Evolutionary conservation across 2,329 filamentous ascomycete species (phyloP), one percentile per base, ranked within the genome.

Genomic region (Aspergillus persii): DNA sequence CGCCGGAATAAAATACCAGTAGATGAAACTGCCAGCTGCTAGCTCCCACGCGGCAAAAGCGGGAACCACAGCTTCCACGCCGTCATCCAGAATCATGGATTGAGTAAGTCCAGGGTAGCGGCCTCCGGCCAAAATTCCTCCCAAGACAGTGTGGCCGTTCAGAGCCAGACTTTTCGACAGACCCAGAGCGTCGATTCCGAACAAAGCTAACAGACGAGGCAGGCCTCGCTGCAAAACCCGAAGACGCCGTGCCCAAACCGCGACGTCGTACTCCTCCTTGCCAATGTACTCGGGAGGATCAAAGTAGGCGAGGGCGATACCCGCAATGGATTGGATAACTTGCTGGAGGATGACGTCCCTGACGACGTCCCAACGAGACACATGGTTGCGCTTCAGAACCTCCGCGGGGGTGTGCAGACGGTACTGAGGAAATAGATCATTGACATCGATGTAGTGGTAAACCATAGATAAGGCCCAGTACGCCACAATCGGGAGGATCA

Each of bases 401-500:
- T 98, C 94, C 54, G 92, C 92, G 12, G 95, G 95, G 0, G 95
- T 98, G 78, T 99, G 95, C 47, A 99, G 83, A 63, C 95, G 89
- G 78, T 98, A 97, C 69, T 96, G 86, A 18, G 93, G 89, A 74
- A 94, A 96, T 41, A 94, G 80, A 75, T 97, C 91, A 77, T 88
- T 88, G 59, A 87, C 81, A 77, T 99, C 95, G 70, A 98, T 87
- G 67, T 88, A 72, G 80, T 98, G 94, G 80, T 96, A 99, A 73
- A 94, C 79, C 74, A 91, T 78, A 23, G 94, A 98, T 33, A 96
- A 79, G 26, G 80, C 77, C 95, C 95, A 99, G 83, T 99, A 99
- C 59, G 89, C 90, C 68, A 91, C 74, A 61, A 97, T 84, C 31
- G 93, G 93, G 12, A 90, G 80, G 50, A 93, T 75, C 60, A 96